Evolutionary conservation across 306 rosid genomes (phyloP).

Genomic region (Cyclanthera cordifolia): DNA sequence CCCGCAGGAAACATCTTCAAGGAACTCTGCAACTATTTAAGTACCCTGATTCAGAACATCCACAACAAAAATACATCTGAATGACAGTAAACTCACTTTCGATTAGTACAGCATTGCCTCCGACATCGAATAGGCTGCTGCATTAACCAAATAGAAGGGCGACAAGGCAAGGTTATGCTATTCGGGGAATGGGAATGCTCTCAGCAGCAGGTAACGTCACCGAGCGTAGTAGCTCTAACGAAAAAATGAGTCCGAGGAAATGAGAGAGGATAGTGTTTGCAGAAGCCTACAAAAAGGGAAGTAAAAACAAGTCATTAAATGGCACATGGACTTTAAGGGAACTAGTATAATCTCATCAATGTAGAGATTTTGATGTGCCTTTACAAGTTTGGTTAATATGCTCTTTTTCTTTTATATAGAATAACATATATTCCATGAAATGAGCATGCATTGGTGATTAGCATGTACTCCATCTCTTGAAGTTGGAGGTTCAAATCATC

Average conservation of each 20-base stretch:
- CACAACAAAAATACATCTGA: neutral
- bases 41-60: neutral
- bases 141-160: conserved; percentile 9
- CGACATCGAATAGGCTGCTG: neutral
- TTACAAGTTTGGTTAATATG: neutral
- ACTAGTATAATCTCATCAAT: neutral
- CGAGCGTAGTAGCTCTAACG: conserved; percentile 76
- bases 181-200: conserved; percentile 39
- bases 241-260: conserved; percentile 79
- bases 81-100: neutral
- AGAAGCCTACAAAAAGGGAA: conserved; percentile 52
- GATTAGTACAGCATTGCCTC: neutral
- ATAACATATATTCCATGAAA: too few species aligned
- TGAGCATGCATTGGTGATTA: too few species aligned
- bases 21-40: neutral
- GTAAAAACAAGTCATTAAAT: neutral
- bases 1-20: neutral
- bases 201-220: conserved; percentile 67
- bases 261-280: conserved; percentile 94
- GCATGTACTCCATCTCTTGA: too few species aligned
- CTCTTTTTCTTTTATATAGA: neutral
- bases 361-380: neutral
- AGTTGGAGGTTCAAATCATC: too few species aligned
- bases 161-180: conserved; percentile 28
- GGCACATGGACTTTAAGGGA: neutral